phyloP scores from a whole-genome alignment of 2,329 filamentous ascomycete genomes.

The Verticillium albo-atrum region DNA sequence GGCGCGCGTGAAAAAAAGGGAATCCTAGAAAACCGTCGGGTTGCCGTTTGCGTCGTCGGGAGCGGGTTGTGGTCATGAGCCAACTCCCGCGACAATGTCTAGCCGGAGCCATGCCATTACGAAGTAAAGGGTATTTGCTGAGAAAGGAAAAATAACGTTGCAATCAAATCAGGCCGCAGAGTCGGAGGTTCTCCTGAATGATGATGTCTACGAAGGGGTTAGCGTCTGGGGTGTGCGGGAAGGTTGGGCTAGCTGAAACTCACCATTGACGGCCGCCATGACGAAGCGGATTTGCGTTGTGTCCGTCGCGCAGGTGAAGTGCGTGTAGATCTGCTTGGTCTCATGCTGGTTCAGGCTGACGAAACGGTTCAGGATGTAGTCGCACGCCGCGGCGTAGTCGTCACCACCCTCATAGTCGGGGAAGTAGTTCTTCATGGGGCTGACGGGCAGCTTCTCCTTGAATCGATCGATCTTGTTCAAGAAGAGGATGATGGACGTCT shows the following conservation, averaged over 20 bases:
- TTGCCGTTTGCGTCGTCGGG: constrained; percentile 11
- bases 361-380: constrained; percentile 98
- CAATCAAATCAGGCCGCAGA: constrained; percentile 90
- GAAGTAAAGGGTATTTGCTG: constrained; percentile 39
- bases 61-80: constrained; percentile 12
- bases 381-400: constrained; percentile 92
- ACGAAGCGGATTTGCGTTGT: constrained; percentile 99
- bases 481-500: constrained; percentile 84
- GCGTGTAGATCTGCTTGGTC: constrained; percentile 99
- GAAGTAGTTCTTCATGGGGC: constrained; percentile 86
- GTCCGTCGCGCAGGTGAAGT: constrained; percentile 98
- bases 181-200: constrained; percentile 97
- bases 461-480: constrained; percentile 89
- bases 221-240: background rate
- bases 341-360: constrained; percentile 98
- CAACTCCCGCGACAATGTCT: constrained; percentile 12
- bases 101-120: constrained; percentile 16
- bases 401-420: constrained; percentile 91
- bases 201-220: constrained; percentile 72
- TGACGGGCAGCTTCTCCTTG: constrained; percentile 77
- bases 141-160: constrained; percentile 25
- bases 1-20: constrained; percentile 9
- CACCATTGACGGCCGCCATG: constrained; percentile 99
- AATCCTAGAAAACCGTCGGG: constrained; percentile 11
- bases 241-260: constrained; percentile 22